These are phyloP conservation scores for Oropetium thomaeum DNA, from an alignment of 176 grass and related monocot genomes.

Conservation along the genomic window DNA sequence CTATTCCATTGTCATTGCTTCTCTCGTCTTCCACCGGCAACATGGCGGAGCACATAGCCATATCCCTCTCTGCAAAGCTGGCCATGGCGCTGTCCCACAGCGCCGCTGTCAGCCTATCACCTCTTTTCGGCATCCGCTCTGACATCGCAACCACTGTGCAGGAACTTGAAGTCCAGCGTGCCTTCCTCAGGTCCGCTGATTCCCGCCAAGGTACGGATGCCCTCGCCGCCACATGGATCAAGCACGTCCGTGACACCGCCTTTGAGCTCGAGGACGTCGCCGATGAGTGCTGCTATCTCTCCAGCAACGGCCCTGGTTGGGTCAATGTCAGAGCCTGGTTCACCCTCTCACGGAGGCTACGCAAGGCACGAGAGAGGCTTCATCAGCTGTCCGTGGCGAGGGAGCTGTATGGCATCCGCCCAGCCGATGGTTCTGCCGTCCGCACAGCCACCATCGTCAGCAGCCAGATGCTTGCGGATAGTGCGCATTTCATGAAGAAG, in stretches of 20 bases:
- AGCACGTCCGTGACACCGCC: background rate
- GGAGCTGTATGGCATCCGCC: background rate
- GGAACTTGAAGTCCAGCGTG: background rate
- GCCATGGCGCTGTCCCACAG: background rate
- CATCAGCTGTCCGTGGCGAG: background rate
- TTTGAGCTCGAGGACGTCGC: conserved; percentile 5
- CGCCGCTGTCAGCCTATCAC: background rate
- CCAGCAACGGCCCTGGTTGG: background rate
- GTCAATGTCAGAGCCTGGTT: background rate
- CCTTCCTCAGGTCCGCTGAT: background rate
- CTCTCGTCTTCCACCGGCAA: too few species aligned
- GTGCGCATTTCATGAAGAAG: background rate
- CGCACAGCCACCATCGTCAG: background rate
- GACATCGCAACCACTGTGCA: background rate
- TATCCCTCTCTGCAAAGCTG: background rate
- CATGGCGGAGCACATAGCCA: conserved; percentile 12
- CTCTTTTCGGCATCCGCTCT: background rate
- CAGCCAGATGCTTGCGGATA: background rate
- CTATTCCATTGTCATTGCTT: too few species aligned
- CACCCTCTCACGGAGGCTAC: background rate
- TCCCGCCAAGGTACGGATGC: background rate
- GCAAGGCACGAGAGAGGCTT: conserved; percentile 11
- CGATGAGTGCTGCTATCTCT: conserved; percentile 12
- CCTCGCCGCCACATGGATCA: background rate
- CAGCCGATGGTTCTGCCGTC: background rate